Evolutionary conservation across 345 rosid species (phyloP), one percentile per base, ranked within the genome.

Genomic region (Murraya koenigii): DNA sequence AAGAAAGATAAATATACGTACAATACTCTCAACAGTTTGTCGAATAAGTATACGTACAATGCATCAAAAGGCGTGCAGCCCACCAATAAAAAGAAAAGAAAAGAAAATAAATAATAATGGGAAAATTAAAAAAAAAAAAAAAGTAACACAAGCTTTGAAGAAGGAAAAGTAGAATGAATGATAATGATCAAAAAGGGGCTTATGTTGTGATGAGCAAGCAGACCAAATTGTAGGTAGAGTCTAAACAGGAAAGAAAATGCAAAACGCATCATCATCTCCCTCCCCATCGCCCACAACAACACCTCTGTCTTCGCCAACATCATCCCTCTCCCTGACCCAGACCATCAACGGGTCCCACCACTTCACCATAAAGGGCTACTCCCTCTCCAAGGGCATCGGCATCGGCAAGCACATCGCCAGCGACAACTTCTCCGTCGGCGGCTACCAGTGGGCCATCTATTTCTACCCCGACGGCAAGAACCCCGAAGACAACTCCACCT

Each of bases 381-480:
- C 99, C 4, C 78, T 95, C 33, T 93, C 99, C 38, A 95, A 95
- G 78, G 97, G 96, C 68, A 92, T 95, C 80, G 98, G 99, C 56
- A 84, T 92, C 71, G 97, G 96, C 9, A 92, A 93, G 80, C 96
- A 93, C 91, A 93, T 95, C 79, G 97, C 98, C 56, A 91, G 94
- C 91, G 97, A 95, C 69, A 91, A 84, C 60, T 93, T 95, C 92
- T 82, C 89, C 68, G 90, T 95, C 52, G 96, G 94, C 0, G 96
- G 93, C 0, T 92, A 88, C 78, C 93, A 93, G 74, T 95, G 99
- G 97, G 96, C 97, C 20, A 93, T 95, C 77, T 93, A 92, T 82
- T 93, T 95, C 80, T 95, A 95, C 61, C 96, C 96, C 0, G 98
- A 95, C 65, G 98, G 98, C 1, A 95, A 93, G 82, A 93, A 93